Evolutionary conservation across 306 rosid species (phyloP), one percentile per base, ranked within the genome.

Genomic region (Senna tora): DNA sequence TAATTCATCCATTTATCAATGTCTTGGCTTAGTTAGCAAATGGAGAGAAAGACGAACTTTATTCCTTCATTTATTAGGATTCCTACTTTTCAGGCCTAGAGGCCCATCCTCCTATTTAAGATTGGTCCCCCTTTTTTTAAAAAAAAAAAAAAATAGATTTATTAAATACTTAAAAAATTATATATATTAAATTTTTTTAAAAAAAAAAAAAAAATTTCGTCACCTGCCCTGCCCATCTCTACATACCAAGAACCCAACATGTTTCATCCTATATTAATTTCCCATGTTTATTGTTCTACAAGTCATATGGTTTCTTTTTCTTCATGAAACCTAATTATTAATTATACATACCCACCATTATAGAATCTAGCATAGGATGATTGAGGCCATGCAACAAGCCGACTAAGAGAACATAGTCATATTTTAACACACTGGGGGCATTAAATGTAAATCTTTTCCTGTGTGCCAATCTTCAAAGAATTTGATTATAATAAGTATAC

Each of bases 11-110:
- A 58, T 46, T 69, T 47, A 78, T 65, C 67, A 22, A 30, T 55
- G 50, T 53, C 80, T 69, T 75, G 50, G 56, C 53, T 57, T 36
- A 58, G 67, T 57, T 36, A 58, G 67, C 77, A 65, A 63, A 69
- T 60, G 49, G 56, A 65, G 69, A 49, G 39, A 65, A 33, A 28
- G 60, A 47, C 54, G 30, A 65, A 69, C 80, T 75, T 70, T 62
- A 79, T 83, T 79, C 86, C 66, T 66, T 77, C 78, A 73, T 80
- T 83, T 63, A 78, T 74, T 71, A 47, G 58, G 53, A n/a, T 57
- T 64, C 65, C 80, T 75, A 64, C 77, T 70, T 80, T 65, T 75
- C 49, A 47, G 53, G 16, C 36, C 52, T 10, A 38, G 49, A 21
- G 77, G 81, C 13, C 78, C 79, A 45, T 60, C 45, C 81, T 65